Base-by-base conservation (phyloP, 2,329 filamentous ascomycete species). In the Colletotrichum agaves region DNA sequence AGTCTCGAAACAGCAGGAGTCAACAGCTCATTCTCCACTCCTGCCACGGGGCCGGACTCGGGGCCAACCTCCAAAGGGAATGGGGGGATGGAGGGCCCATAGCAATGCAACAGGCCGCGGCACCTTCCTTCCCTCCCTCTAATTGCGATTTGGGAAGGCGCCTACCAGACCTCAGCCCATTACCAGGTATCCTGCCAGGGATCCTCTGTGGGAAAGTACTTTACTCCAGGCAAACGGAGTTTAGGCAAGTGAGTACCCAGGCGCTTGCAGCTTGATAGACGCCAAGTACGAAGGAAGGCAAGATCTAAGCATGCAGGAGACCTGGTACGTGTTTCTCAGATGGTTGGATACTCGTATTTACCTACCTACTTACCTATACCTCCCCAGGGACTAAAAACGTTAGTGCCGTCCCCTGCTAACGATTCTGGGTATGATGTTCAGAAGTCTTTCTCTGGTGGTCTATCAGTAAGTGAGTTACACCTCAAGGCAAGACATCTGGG, bases 1-100 rank as follows among this genome's bases (percentile, higher is more conserved):
- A 43, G 59, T 55, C 63, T 63, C 63, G 63, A 63, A 63, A 67
- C 50, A 67, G 63, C 59, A 63, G 63, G 59, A 63, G 63, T 67
- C 50, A 57, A 44, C 27, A 35, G 33, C n/a, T 50, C 33, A 21
- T 49, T 46, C 58, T 35, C 63, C 55, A 66, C 35, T 44, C n/a
- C 17, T 41, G 41, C n/a, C 53, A 44, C 17, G 53, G 53, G 17
- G 41, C 63, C 50, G 50, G 63, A 47, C 47, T 61, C 49, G 49
- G 47, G 33, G 27, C 47, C 23, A 5, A n/a, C n/a, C n/a, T n/a
- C n/a, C n/a, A n/a, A n/a, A 31, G 23, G 31, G 23, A 23, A 27
- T 8, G 6, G 27, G 47, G 23, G 47, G 27, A 13, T 49, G 21
- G 21, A 21, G 47, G 39, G 43, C 37, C 63, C 43, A 50, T 63